Evolutionary conservation across 2,329 filamentous ascomycete species (phyloP).

Genomic region (Nannizziopsis barbatae): DNA sequence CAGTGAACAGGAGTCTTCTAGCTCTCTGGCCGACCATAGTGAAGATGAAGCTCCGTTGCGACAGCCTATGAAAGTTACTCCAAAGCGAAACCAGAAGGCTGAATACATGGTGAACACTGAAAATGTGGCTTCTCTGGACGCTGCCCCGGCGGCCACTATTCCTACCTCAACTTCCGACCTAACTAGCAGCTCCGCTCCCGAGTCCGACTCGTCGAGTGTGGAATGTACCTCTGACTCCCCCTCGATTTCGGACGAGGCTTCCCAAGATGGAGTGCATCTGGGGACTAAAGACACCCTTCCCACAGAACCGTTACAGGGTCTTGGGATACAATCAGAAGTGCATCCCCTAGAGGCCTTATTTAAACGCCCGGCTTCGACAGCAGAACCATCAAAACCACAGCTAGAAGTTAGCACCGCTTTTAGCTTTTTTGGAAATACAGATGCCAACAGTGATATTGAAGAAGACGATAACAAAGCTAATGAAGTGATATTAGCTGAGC

Average conservation of each 20-base stretch:
- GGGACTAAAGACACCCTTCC: neutral
- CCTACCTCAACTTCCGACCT: no score
- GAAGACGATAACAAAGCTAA: slow-evolving; percentile 32
- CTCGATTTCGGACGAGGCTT: slow-evolving; percentile 1
- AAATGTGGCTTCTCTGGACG: neutral
- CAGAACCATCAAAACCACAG: slow-evolving; percentile 22
- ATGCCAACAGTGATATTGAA: slow-evolving; percentile 40
- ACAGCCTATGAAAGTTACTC: neutral
- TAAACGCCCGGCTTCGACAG: slow-evolving; percentile 52
- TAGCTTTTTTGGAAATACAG: slow-evolving; percentile 62
- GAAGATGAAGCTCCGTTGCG: slow-evolving; percentile 8
- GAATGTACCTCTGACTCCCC: neutral
- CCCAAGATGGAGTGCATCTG: neutral
- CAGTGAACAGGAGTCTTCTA: slow-evolving; percentile 21
- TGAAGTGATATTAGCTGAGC: slow-evolving; percentile 29
- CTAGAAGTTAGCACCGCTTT: slow-evolving; percentile 47
- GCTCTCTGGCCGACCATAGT: slow-evolving; percentile 16
- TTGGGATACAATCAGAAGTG: slow-evolving; percentile 34
- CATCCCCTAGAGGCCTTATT: slow-evolving; percentile 90
- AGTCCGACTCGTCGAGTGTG: no score
- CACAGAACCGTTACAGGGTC: neutral
- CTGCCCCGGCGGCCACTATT: no score
- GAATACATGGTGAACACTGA: neutral
- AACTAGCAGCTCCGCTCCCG: no score
- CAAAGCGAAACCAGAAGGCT: neutral